Percentiles rank a stretch among this genome's conserved stretches.
Conservation (phyloP, 2,329 filamentous ascomycete species). For the Pseudocercospora cruenta region DNA sequence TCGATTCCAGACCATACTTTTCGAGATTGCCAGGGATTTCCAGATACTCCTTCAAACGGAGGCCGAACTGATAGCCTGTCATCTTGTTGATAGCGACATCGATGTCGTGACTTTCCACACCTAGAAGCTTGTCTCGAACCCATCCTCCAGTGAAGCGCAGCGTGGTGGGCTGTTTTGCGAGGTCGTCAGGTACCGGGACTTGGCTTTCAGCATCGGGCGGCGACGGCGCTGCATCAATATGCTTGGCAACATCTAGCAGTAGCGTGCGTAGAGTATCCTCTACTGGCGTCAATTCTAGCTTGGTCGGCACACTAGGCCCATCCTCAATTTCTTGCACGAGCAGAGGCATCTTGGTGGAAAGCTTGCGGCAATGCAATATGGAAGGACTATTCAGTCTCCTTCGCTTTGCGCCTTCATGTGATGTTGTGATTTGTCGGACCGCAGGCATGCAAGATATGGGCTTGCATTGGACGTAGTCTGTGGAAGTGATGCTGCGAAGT, state of each 20-base stretch:
- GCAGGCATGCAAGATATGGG: slow-evolving; percentile 37
- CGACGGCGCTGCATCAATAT: slow-evolving; percentile 57
- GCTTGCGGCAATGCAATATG: slow-evolving; percentile 15
- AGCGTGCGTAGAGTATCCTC: slow-evolving; percentile 75
- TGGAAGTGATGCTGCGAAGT: neutral
- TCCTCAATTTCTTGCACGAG: slow-evolving; percentile 40
- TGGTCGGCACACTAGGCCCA: slow-evolving; percentile 17
- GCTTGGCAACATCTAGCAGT: slow-evolving; percentile 78
- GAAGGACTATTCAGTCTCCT: slow-evolving; percentile 30
- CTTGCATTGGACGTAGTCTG: slow-evolving; percentile 25
- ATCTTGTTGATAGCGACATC: slow-evolving; percentile 84
- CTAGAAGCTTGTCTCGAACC: slow-evolving; percentile 82
- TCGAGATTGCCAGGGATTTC: slow-evolving; percentile 61
- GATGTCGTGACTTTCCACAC: slow-evolving; percentile 74
- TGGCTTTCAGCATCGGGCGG: slow-evolving; percentile 32
- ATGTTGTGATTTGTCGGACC: slow-evolving; percentile 30
- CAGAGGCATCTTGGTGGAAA: slow-evolving; percentile 34
- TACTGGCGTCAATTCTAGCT: slow-evolving; percentile 65
- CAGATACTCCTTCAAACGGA: slow-evolving; percentile 70
- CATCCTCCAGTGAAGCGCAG: slow-evolving; percentile 84
- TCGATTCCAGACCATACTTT: slow-evolving; percentile 59
- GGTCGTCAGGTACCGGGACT: slow-evolving; percentile 47
- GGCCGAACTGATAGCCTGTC: slow-evolving; percentile 78
- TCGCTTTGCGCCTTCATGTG: slow-evolving; percentile 36
- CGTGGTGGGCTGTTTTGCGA: slow-evolving; percentile 53